Evolutionary conservation across 345 rosid genomes (phyloP).

Genomic region (Populus euphratica): DNA sequence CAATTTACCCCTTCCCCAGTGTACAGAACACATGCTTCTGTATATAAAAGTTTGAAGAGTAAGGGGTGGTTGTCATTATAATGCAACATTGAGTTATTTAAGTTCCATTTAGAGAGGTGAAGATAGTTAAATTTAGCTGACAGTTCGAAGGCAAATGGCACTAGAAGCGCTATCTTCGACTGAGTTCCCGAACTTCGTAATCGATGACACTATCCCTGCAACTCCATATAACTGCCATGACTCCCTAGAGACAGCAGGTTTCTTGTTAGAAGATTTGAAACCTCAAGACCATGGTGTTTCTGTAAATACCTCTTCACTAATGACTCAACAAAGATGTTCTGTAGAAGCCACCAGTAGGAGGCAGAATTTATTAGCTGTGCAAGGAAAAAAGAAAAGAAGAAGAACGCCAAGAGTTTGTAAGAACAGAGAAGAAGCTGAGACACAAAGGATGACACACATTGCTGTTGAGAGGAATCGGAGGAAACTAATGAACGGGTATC

Average conservation of each 20-base stretch:
- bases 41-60: not conserved
- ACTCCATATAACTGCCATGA: conserved; percentile 40
- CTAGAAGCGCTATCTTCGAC: conserved; percentile 63
- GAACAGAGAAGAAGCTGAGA: conserved; percentile 83
- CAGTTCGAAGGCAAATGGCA: conserved; percentile 37
- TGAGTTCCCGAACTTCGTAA: conserved; percentile 57
- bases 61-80: not conserved
- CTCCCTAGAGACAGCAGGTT: conserved; percentile 11
- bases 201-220: conserved; percentile 63
- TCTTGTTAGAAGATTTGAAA: conserved; percentile 16
- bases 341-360: conserved; percentile 7
- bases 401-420: conserved; percentile 74
- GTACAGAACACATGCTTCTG: not conserved
- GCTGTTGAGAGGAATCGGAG: conserved; percentile 85
- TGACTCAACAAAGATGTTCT: conserved; percentile 9
- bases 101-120: not conserved
- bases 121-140: not conserved
- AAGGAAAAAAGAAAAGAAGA: conserved; percentile 64
- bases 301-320: conserved; percentile 13
- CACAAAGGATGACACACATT: conserved; percentile 89
- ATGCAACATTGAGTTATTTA: not conserved
- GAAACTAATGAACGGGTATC: conserved; percentile 85
- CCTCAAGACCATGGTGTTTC: conserved; percentile 24
- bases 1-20: not conserved
- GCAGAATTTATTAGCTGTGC: conserved; percentile 23